A percentile compares a stretch with the other conserved stretches of the same genome.
phyloP scores from a whole-genome alignment of 1,284 basidiomycete genomes.

The Ustilago hordei region DNA sequence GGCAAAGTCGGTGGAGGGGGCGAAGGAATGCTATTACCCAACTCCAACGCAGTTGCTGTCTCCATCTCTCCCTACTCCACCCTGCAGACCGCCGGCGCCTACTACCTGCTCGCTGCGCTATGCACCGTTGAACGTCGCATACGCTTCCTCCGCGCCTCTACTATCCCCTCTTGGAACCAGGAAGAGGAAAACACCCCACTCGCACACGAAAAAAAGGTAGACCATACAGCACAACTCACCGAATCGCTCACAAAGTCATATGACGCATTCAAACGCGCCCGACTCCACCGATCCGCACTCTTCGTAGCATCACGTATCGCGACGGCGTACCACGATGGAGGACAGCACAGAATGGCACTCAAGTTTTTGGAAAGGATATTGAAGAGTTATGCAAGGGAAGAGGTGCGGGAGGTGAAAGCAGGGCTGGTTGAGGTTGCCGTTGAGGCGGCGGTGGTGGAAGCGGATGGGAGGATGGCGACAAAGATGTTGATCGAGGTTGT shows the following conservation, averaged over 20 bases:
- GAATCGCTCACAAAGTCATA: constrained; percentile 56
- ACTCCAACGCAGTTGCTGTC: constrained; percentile 35
- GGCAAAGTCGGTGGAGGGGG: constrained; percentile 22
- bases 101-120: constrained; percentile 61
- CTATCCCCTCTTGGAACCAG: not conserved
- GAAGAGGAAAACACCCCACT: constrained; percentile 29
- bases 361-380: constrained; percentile 61
- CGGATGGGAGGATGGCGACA: constrained; percentile 22
- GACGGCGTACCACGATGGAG: constrained; percentile 38
- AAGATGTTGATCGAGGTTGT: constrained; percentile 32
- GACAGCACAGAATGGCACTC: constrained; percentile 51
- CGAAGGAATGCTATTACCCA: constrained; percentile 42
- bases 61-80: constrained; percentile 20
- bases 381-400: constrained; percentile 48
- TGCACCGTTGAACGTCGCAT: constrained; percentile 58
- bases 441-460: constrained; percentile 19
- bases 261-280: constrained; percentile 50
- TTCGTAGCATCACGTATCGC: constrained; percentile 57
- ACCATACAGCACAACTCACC: constrained; percentile 51
- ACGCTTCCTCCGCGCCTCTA: constrained; percentile 25
- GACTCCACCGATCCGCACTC: constrained; percentile 33
- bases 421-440: constrained; percentile 37
- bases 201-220: constrained; percentile 56
- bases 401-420: constrained; percentile 17
- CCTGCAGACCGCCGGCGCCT: constrained; percentile 39